Base-by-base conservation (phyloP, 2,329 filamentous ascomycete species). In the Fusarium beomiforme region DNA sequence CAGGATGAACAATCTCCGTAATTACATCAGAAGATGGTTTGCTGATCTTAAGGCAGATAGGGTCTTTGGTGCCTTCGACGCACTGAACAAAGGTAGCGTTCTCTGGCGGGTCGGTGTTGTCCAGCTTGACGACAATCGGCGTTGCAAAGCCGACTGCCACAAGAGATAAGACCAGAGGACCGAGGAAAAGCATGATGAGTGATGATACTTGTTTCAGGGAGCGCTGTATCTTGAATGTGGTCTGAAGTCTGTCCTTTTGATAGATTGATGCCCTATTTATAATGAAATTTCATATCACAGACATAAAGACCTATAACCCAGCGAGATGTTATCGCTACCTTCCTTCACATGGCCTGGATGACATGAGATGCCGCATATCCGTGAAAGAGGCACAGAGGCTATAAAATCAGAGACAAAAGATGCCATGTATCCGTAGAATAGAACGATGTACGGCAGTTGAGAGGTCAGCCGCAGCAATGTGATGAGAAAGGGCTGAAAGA, bases 61-160 rank as follows among this genome's bases (percentile, higher is more conserved):
- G 47, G 6, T 51, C 47, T 19, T 31, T 51, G 17, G 47, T 51
- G 6, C 33, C 47, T 26, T 51, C 33, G 7, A 16, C 6, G 23
- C 47, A 51, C 0, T 24, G 23, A 10, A 51, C 2, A 7, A 26
- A 51, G 6, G 33, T 51, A 3, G 33, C 23, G 9, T 51, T 51
- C 47, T 51, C 31, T 17, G 47, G 47, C 9, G 47, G 47, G 12
- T 51, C 47, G 8, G 33, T 37, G 17, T 51, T 51, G 17, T 51
- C 47, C 23, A 51, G 17, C 13, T 17, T 51, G 23, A 51, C 14
- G 3, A 29, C 21, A 12, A 51, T 23, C 4, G 47, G 47, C 23
- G 47, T 51, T 8, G 33, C 47, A 26, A n/a, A 37, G 23, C 17
- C 23, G 23, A n/a, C 13, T 16, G 33, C 33, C 1, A 51, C 47